Conservation (phyloP, 2,329 filamentous ascomycete genomes). For the Penicillium capsulatum region DNA sequence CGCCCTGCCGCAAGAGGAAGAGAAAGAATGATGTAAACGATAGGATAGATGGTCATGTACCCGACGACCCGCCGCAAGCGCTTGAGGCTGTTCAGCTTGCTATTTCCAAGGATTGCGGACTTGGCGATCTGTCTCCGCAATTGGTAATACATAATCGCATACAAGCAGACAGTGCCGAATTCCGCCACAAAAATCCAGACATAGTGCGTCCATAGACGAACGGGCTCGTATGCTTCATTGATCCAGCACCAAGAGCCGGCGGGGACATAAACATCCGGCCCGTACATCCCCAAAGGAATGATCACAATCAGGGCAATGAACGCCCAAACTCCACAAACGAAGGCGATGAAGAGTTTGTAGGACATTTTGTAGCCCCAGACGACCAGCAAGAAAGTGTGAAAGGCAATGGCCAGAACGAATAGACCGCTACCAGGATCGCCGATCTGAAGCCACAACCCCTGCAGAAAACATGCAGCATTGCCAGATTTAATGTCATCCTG, state of each 20-base stretch:
- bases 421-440: constrained; percentile 52
- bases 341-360: constrained; percentile 43
- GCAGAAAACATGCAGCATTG: constrained; percentile 46
- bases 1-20: constrained; percentile 56
- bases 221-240: constrained; percentile 38
- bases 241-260: constrained; percentile 55
- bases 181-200: constrained; percentile 52
- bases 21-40: constrained; percentile 58
- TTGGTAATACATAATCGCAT: constrained; percentile 48
- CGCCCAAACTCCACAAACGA: constrained; percentile 46
- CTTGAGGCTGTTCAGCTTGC: constrained; percentile 36
- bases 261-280: constrained; percentile 44
- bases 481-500: constrained; percentile 44
- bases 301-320: constrained; percentile 46
- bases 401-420: constrained; percentile 52
- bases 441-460: constrained; percentile 51
- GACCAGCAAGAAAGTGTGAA: constrained; percentile 52
- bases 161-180: constrained; percentile 48
- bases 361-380: constrained; percentile 46
- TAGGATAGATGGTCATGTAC: constrained; percentile 47
- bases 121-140: constrained; percentile 44
- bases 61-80: constrained; percentile 43
- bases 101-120: constrained; percentile 35
- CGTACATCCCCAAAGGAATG: constrained; percentile 44
- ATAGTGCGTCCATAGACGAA: constrained; percentile 49